These are phyloP conservation scores for Tilletia caries DNA, from an alignment of 1,284 basidiomycete genomes.

Conservation along the genomic window DNA sequence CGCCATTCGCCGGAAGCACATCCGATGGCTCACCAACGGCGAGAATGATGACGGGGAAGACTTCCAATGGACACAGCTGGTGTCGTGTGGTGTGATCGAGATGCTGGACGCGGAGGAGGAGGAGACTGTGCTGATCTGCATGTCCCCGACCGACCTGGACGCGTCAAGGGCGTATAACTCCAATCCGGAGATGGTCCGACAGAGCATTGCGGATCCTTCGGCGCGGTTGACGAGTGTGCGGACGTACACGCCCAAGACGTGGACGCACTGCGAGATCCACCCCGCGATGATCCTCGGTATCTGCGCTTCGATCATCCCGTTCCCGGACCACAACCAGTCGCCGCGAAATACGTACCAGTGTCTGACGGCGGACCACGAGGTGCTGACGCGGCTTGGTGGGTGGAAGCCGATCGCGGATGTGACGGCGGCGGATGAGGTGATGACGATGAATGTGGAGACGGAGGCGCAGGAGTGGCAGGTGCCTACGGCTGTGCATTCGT, in stretches of 20 bases:
- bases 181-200: conserved; percentile 61
- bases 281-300: conserved; percentile 98
- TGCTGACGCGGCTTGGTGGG: conserved; percentile 16
- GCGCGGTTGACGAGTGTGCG: conserved; percentile 65
- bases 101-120: conserved; percentile 97
- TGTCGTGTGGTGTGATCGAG: conserved; percentile 87
- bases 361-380: conserved; percentile 22
- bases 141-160: conserved; percentile 94
- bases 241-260: conserved; percentile 58
- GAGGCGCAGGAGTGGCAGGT: conserved; percentile 18
- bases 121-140: conserved; percentile 98
- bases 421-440: conserved; percentile 18
- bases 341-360: conserved; percentile 87
- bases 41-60: conserved; percentile 36
- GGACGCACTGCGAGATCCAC: conserved; percentile 99
- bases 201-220: conserved; percentile 76
- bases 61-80: conserved; percentile 76
- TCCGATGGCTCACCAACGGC: conserved; percentile 65
- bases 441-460: conserved; percentile 17
- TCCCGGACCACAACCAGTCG: conserved; percentile 99
- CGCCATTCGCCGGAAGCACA: conserved; percentile 79
- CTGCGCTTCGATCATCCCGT: conserved; percentile 96
- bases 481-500: not conserved
- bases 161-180: conserved; percentile 55
- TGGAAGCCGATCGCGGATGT: conserved; percentile 16